Percentiles rank a stretch among this genome's conserved stretches.
Evolutionary conservation across 1,139 yeast species (phyloP).

Genomic region (Geotrichum cucujoidarum): DNA sequence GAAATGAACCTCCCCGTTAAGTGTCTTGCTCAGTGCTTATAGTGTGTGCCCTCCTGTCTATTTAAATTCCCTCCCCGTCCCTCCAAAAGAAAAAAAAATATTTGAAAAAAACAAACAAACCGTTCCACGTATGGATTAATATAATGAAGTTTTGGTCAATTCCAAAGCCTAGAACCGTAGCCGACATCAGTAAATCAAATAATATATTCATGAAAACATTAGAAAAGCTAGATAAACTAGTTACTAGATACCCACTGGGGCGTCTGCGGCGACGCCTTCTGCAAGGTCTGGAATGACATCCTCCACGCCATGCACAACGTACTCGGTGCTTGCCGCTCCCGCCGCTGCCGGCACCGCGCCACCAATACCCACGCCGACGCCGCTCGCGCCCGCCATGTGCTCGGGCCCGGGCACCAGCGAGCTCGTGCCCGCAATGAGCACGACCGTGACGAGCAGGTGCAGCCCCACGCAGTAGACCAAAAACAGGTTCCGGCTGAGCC

Average conservation of each 20-base stretch:
- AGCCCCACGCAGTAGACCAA: conserved; percentile 68
- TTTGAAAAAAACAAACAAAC: not conserved
- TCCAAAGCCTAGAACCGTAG: too few species aligned
- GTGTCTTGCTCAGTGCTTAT: not conserved
- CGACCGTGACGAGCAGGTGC: conserved; percentile 67
- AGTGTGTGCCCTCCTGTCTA: not conserved
- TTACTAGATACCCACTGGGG: too few species aligned
- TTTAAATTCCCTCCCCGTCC: too few species aligned
- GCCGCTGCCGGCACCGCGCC: not conserved
- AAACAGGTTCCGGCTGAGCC: conserved; percentile 67
- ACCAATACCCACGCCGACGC: conserved; percentile 2
- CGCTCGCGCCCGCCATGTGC: conserved; percentile 11
- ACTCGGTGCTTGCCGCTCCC: not conserved
- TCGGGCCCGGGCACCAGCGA: conserved; percentile 13
- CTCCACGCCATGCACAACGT: conserved; percentile 1
- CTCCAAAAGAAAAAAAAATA: not conserved
- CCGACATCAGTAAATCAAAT: too few species aligned
- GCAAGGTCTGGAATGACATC: conserved; percentile 17
- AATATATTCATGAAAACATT: too few species aligned
- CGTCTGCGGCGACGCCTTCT: not conserved
- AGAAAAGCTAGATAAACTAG: too few species aligned
- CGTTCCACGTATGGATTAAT: not conserved
- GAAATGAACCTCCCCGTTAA: too few species aligned
- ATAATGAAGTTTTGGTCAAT: not conserved
- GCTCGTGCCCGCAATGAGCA: conserved; percentile 52